phyloP scores from a whole-genome alignment of 768 basidiomycete species.

The Bullera alba region DNA sequence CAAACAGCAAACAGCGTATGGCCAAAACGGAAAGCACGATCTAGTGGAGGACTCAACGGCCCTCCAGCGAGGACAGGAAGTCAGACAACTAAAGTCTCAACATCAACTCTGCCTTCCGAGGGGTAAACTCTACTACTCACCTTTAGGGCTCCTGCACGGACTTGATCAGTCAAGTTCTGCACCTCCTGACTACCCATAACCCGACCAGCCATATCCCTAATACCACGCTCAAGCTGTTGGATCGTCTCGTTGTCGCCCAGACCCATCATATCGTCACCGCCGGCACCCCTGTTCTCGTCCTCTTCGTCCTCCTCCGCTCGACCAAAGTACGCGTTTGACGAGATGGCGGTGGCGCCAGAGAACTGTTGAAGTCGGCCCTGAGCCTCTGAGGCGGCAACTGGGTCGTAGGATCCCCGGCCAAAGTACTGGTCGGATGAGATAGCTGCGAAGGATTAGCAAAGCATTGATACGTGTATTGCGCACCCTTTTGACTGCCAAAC shows the following conservation, averaged over 20 bases:
- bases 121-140: slow-evolving; percentile 16
- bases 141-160: slow-evolving; percentile 43
- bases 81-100: slow-evolving; percentile 27
- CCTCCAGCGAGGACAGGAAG: slow-evolving; percentile 33
- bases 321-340: slow-evolving; percentile 94
- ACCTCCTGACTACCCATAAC: slow-evolving; percentile 46
- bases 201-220: slow-evolving; percentile 42
- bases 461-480: slow-evolving; percentile 3
- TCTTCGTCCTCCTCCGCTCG: slow-evolving; percentile 64
- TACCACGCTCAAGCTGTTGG: slow-evolving; percentile 40
- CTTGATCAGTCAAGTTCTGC: slow-evolving; percentile 41
- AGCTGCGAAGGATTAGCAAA: slow-evolving; percentile 45
- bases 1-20: too few species aligned
- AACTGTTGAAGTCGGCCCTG: slow-evolving; percentile 74
- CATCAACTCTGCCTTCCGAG: background rate
- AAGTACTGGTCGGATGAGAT: slow-evolving; percentile 99
- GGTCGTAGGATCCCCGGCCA: slow-evolving; percentile 79
- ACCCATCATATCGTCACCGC: slow-evolving; percentile 26
- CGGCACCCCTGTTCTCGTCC: slow-evolving; percentile 46
- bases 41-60: slow-evolving; percentile 9
- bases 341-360: slow-evolving; percentile 86
- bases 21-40: background rate
- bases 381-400: slow-evolving; percentile 63
- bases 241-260: slow-evolving; percentile 42
- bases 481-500: slow-evolving; percentile 76